A percentile compares a stretch with the other conserved stretches of the same genome.
phyloP scores from a whole-genome alignment of 164 flowering plant genomes.

The Saururus chinensis region DNA sequence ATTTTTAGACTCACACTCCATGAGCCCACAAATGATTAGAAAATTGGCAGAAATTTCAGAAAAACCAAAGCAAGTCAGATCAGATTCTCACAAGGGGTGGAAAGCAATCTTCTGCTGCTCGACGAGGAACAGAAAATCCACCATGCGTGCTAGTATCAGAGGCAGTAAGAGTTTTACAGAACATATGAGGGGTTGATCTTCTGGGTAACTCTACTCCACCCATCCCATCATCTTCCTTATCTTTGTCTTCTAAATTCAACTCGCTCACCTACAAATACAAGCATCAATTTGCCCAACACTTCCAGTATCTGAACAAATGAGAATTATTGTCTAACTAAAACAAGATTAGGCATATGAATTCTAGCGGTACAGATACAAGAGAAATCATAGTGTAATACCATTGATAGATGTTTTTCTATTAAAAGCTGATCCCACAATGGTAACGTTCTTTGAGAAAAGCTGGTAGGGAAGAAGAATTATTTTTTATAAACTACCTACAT shows the following conservation, averaged over 20 bases:
- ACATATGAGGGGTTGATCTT: conserved; percentile 89
- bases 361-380: background rate
- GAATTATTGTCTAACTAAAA: too few relatives aligned
- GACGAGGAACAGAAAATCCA: conserved; percentile 95
- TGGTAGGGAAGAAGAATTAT: too few relatives aligned
- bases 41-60: background rate
- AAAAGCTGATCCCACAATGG: too few relatives aligned
- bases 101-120: conserved; percentile 99
- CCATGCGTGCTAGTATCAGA: conserved; percentile 99
- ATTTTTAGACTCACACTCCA: too few relatives aligned
- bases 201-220: conserved; percentile 32
- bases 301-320: background rate
- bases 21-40: background rate
- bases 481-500: too few relatives aligned
- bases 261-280: conserved; percentile 27
- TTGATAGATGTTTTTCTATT: too few relatives aligned
- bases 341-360: too few relatives aligned
- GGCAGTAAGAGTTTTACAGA: conserved; percentile 94
- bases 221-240: conserved; percentile 40
- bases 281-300: background rate
- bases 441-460: too few relatives aligned
- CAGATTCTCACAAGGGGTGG: conserved; percentile 56
- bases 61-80: background rate
- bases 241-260: conserved; percentile 32
- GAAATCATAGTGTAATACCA: background rate